Percentiles rank a stretch among this genome's conserved stretches.
Evolutionary conservation across 257 asterid species (phyloP).

Genomic region (Verbascum thapsus): DNA sequence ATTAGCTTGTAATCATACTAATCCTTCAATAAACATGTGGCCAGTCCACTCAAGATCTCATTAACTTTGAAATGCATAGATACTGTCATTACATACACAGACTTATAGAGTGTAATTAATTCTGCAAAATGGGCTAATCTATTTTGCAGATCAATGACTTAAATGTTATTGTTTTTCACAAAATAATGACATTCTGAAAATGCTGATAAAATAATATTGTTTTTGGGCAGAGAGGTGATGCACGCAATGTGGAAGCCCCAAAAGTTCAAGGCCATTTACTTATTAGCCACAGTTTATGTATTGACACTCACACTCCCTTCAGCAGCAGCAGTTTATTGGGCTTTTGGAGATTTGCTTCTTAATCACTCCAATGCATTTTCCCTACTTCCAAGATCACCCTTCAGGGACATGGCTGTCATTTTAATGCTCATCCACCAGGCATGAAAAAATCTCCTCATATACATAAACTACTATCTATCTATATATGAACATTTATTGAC

Average conservation of each 20-base stretch:
- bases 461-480: too few relatives aligned
- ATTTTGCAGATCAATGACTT: conserved; percentile 5
- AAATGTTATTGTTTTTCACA: conserved; percentile 1
- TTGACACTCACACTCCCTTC: conserved; percentile 91
- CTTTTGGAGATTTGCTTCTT: conserved; percentile 87
- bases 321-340: conserved; percentile 93
- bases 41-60: too few relatives aligned
- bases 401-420: conserved; percentile 86
- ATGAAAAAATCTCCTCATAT: not conserved
- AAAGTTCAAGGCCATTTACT: conserved; percentile 83
- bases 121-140: not conserved
- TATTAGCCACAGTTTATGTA: conserved; percentile 74
- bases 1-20: too few relatives aligned
- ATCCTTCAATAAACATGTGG: too few relatives aligned
- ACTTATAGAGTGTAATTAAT: too few relatives aligned
- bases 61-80: conserved; percentile 23
- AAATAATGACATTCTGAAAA: not conserved
- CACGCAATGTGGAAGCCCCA: conserved; percentile 99
- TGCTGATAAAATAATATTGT: not conserved
- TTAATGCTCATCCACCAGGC: conserved; percentile 98
- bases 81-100: too few relatives aligned
- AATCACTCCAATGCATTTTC: conserved; percentile 92
- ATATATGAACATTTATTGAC: too few relatives aligned
- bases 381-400: conserved; percentile 78
- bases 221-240: conserved; percentile 81